Evolutionary conservation across 495 filamentous ascomycete genomes (phyloP), one percentile per base, ranked within the genome.

Genomic region (Entonaema liquescens): DNA sequence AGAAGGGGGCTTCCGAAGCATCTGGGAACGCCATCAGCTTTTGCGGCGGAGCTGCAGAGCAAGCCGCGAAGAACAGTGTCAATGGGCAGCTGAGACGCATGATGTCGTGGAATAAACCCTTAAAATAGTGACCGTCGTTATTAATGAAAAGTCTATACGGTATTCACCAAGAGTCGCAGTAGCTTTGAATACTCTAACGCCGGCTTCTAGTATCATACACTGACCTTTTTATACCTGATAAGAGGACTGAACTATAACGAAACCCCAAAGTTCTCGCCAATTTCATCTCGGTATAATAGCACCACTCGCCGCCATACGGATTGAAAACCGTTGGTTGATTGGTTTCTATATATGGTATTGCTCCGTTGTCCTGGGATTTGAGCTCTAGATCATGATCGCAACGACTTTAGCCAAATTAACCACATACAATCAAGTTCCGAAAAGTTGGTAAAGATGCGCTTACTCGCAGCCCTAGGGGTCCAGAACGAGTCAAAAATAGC

Each of bases 351-450:
- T 29, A 13, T 28, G 23, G 9, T 12, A 15, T n/a, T 17, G 26
- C 33, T 17, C 26, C 12, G 8, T 26, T 11, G 1, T 52, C 26
- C 28, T 42, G 13, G 31, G 11, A 7, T 1, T 53, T 33, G 36
- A 40, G 59, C n/a, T 68, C 59, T 68, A 59, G 59, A 63, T 68
- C 33, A 33, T 13, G 15, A 28, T 40, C 59, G 21, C 8, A 40
- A 28, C 31, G 59, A 68, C 31, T 68, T 68, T 68, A 68, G 52
- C 66, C 66, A 68, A 52, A 68, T 68, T 68, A 63, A 57, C 52
- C 57, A 33, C 49, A 33, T 53, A 13, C 12, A 58, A 52, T 58
- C 52, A 29, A 35, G 36, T 42, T 58, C 59, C 59, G 47, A 53
- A 63, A 68, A 40, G 15, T 38, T 28, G 54, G 53, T 62, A 63